Evolutionary conservation across 495 filamentous ascomycete species (phyloP).

Genomic region (Echria macrotheca): DNA sequence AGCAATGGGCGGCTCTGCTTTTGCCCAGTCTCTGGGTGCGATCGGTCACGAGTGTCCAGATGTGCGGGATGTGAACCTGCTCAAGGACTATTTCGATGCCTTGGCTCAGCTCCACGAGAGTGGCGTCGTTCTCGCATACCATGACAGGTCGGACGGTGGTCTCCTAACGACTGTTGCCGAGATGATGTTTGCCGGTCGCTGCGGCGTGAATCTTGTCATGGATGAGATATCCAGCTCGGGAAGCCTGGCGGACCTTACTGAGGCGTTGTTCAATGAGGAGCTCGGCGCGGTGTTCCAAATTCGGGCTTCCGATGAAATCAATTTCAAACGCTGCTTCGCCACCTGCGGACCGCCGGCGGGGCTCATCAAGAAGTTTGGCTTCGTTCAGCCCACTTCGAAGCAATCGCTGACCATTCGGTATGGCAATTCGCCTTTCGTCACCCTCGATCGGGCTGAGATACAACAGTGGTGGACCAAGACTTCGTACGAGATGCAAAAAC

Average conservation of each 20-base stretch:
- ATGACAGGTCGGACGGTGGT: conserved; percentile 91
- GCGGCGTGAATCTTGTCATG: conserved; percentile 79
- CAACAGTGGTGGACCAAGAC: conserved; percentile 87
- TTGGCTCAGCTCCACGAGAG: conserved; percentile 79
- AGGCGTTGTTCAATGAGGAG: conserved; percentile 90
- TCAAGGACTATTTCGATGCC: conserved; percentile 91
- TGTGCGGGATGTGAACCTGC: conserved; percentile 69
- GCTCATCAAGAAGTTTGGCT: conserved; percentile 76
- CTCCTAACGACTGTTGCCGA: conserved; percentile 87
- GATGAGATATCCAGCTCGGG: conserved; percentile 58
- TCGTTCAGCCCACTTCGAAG: conserved; percentile 60
- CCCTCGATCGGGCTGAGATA: conserved; percentile 61
- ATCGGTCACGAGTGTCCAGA: conserved; percentile 81
- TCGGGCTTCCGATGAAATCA: conserved; percentile 70
- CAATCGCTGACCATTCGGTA: conserved; percentile 74
- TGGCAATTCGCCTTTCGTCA: conserved; percentile 55
- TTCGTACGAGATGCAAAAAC: conserved; percentile 84
- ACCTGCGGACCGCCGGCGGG: conserved; percentile 81
- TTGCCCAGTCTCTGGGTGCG: conserved; percentile 87
- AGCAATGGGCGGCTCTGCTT: conserved; percentile 83
- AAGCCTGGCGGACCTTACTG: conserved; percentile 58
- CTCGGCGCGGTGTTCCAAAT: conserved; percentile 97
- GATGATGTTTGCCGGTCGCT: conserved; percentile 97
- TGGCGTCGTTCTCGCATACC: conserved; percentile 87
- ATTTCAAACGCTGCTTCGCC: conserved; percentile 86